phyloP scores from a whole-genome alignment of 2,329 filamentous ascomycete genomes.

The Malbranchea zuffiana region DNA sequence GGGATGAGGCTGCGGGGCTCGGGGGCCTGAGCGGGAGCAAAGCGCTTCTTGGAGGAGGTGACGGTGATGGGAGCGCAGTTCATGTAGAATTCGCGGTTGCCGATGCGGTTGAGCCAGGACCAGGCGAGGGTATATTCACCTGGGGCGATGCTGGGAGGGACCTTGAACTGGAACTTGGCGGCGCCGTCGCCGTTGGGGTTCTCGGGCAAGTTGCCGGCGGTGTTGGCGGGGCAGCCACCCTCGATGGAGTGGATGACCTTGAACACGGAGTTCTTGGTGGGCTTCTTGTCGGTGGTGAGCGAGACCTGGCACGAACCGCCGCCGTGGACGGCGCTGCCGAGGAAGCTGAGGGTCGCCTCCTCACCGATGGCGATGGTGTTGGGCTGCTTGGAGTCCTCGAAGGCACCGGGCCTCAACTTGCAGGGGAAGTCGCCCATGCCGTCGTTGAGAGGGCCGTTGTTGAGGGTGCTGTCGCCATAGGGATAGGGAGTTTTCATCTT shows the following conservation, averaged over 20 bases:
- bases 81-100: constrained; percentile 97
- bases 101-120: constrained; percentile 90
- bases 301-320: constrained; percentile 88
- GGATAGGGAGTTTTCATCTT: constrained; percentile 58
- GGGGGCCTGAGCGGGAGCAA: constrained; percentile 19
- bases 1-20: constrained; percentile 16
- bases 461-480: constrained; percentile 40
- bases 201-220: constrained; percentile 47
- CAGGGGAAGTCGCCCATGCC: constrained; percentile 68
- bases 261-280: constrained; percentile 59
- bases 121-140: constrained; percentile 77
- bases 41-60: constrained; percentile 35
- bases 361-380: constrained; percentile 58
- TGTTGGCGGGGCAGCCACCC: constrained; percentile 67
- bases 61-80: constrained; percentile 74
- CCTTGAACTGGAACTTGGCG: constrained; percentile 54
- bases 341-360: constrained; percentile 51
- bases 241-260: constrained; percentile 83
- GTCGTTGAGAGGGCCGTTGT: constrained; percentile 54
- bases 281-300: constrained; percentile 64
- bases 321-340: constrained; percentile 67
- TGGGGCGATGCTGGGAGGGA: constrained; percentile 59
- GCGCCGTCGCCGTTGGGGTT: constrained; percentile 38
- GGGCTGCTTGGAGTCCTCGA: constrained; percentile 34
- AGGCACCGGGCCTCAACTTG: constrained; percentile 48